Evolutionary conservation across 805 yeast genomes (phyloP).

Genomic region (Metahyphopichia silvanorum): DNA sequence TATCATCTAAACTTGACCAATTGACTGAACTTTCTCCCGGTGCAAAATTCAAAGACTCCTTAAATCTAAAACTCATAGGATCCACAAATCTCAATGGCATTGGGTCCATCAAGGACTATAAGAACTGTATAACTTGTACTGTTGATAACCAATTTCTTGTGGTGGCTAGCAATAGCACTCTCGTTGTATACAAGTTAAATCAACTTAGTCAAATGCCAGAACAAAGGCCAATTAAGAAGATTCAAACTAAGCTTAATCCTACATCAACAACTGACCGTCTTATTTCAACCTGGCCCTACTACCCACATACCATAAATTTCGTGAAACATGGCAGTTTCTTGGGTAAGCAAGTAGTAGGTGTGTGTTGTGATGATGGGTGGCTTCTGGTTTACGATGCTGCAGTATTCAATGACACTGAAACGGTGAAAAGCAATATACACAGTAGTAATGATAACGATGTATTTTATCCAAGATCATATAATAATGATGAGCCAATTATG

Average conservation of each 20-base stretch:
- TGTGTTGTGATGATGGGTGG: slow-evolving; percentile 55
- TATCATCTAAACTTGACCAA: too few species aligned
- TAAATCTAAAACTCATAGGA: slow-evolving; percentile 20
- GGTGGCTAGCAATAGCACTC: slow-evolving; percentile 29
- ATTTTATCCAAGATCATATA: slow-evolving; percentile 17
- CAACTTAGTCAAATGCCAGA: slow-evolving; percentile 22
- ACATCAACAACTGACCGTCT: slow-evolving; percentile 40
- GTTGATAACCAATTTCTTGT: slow-evolving; percentile 23
- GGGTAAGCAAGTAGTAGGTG: slow-evolving; percentile 41
- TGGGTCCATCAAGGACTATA: slow-evolving; percentile 31
- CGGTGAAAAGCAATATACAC: too few species aligned
- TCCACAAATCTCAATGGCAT: slow-evolving; percentile 15
- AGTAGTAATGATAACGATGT: slow-evolving; percentile 2
- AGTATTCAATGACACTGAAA: slow-evolving; percentile 16
- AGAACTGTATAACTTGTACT: slow-evolving; percentile 34
- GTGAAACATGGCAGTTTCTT: slow-evolving; percentile 35
- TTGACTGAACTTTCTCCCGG: slow-evolving; percentile 31
- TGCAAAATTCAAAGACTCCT: slow-evolving; percentile 31
- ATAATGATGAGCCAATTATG: slow-evolving; percentile 24
- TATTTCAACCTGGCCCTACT: slow-evolving; percentile 49
- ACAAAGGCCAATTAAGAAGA: slow-evolving; percentile 19
- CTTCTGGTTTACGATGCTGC: too few species aligned
- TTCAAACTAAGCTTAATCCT: slow-evolving; percentile 40
- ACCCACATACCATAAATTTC: slow-evolving; percentile 56
- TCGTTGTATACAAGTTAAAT: slow-evolving; percentile 32